These are phyloP conservation scores for Dillenia turbinata DNA, from an alignment of 164 flowering plant genomes.

Conservation along the genomic window DNA sequence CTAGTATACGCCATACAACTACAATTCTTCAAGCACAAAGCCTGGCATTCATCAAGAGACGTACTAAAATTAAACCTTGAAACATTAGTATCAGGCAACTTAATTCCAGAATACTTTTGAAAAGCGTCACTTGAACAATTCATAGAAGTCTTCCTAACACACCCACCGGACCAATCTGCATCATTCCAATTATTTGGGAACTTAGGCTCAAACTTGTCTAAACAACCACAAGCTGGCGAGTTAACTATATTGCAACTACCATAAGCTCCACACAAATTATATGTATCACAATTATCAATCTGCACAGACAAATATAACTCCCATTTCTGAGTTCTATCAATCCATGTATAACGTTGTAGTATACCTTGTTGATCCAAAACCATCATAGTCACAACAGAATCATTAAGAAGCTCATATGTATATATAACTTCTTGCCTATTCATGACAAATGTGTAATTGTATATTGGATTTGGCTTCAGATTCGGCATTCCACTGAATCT, in stretches of 20 bases:
- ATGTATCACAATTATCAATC: conserved; percentile 21
- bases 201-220: conserved; percentile 34
- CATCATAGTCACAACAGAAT: not conserved
- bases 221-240: conserved; percentile 28
- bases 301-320: not conserved
- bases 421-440: too few relatives aligned
- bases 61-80: conserved; percentile 8
- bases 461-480: not conserved
- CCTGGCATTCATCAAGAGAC: conserved; percentile 19
- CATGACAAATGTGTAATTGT: too few relatives aligned
- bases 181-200: conserved; percentile 16
- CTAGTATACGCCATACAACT: conserved; percentile 30
- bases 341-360: conserved; percentile 11
- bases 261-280: conserved; percentile 29
- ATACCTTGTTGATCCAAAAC: conserved; percentile 6
- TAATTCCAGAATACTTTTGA: conserved; percentile 2
- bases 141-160: conserved; percentile 13
- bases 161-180: conserved; percentile 25
- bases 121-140: conserved; percentile 23
- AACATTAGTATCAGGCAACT: conserved; percentile 18
- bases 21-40: conserved; percentile 25
- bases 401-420: too few relatives aligned
- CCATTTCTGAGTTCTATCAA: conserved; percentile 12
- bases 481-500: conserved; percentile 17
- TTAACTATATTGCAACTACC: conserved; percentile 21